Conservation (phyloP, 345 rosid species). For the Pistacia integerrima region DNA sequence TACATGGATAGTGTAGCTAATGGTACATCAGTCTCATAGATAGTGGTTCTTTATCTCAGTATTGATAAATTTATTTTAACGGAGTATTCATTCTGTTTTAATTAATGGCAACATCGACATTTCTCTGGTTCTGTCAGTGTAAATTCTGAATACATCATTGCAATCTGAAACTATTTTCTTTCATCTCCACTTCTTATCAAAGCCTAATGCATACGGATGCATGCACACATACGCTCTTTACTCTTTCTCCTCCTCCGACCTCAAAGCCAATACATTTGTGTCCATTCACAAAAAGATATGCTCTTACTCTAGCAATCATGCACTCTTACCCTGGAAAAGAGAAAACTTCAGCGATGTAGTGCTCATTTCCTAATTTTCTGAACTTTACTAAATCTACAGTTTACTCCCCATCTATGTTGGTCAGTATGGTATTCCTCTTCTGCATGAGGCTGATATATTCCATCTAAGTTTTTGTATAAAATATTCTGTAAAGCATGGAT, state of each 20-base stretch:
- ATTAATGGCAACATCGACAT: neutral
- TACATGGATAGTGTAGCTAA: neutral
- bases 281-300: too few species aligned
- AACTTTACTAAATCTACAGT: neutral
- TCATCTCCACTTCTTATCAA: neutral
- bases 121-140: neutral
- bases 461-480: neutral
- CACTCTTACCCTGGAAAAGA: neutral
- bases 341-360: neutral
- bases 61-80: too few species aligned
- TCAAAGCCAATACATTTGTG: too few species aligned
- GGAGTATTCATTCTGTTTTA: too few species aligned
- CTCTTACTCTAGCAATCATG: too few species aligned
- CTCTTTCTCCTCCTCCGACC: too few species aligned
- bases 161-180: neutral
- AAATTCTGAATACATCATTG: neutral
- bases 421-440: neutral
- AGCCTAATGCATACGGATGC: neutral
- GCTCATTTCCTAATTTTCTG: neutral
- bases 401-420: neutral
- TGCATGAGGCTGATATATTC: too few species aligned
- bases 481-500: neutral
- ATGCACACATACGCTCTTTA: neutral
- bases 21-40: too few species aligned
- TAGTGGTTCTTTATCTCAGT: too few species aligned